Conservation (phyloP, 129 eudicot genomes). For the Flaveria linearis region DNA sequence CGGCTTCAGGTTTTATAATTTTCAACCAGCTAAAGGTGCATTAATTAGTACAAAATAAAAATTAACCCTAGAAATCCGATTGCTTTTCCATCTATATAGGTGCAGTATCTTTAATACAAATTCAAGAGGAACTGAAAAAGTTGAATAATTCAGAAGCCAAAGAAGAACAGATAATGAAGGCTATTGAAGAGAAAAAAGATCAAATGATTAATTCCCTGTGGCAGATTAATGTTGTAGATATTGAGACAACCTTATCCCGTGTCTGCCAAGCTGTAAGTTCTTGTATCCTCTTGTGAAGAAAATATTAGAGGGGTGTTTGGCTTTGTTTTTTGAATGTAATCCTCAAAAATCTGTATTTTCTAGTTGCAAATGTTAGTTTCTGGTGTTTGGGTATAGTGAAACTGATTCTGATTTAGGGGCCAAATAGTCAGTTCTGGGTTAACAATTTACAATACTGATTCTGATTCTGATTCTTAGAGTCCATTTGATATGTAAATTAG, state of each 20-base stretch:
- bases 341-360: neutral
- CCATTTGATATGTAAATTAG: neutral
- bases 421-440: neutral
- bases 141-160: constrained; percentile 55
- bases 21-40: constrained; percentile 11
- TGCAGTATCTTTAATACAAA: constrained; percentile 70
- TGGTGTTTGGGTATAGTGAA: neutral
- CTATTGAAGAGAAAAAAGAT: constrained; percentile 71
- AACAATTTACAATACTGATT: neutral
- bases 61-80: constrained; percentile 9
- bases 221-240: constrained; percentile 91
- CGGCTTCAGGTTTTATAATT: constrained; percentile 72
- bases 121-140: constrained; percentile 71
- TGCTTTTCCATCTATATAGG: constrained; percentile 43
- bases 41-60: neutral
- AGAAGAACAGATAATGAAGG: constrained; percentile 64
- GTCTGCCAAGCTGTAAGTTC: constrained; percentile 88
- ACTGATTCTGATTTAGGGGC: neutral
- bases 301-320: neutral
- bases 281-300: neutral
- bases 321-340: neutral
- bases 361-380: neutral
- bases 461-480: neutral
- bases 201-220: constrained; percentile 78
- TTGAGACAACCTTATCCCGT: constrained; percentile 70